A percentile compares a stretch with the other conserved stretches of the same genome.
Conservation (phyloP, 768 basidiomycete species). For the Mycena floridula region DNA sequence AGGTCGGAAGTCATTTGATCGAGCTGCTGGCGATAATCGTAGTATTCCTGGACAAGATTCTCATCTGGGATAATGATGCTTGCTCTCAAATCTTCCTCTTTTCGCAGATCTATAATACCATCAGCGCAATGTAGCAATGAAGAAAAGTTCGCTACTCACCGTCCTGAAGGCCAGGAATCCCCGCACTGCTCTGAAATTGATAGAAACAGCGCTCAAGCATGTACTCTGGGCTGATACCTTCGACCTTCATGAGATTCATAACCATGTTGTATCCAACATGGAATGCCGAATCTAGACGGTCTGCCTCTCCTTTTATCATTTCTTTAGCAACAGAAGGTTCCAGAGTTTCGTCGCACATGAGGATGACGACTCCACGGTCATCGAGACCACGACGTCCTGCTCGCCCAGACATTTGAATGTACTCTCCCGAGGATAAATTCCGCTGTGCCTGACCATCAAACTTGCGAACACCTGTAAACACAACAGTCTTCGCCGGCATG, state of each 20-base stretch:
- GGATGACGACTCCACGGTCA: slow-evolving; percentile 97
- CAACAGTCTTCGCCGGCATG: slow-evolving; percentile 99
- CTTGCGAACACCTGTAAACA: slow-evolving; percentile 92
- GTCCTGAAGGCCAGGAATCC: slow-evolving; percentile 79
- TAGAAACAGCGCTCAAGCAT: slow-evolving; percentile 98
- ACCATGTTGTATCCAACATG: slow-evolving; percentile 99
- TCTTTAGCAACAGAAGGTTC: slow-evolving; percentile 87
- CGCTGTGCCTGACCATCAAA: slow-evolving; percentile 95
- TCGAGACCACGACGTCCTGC: slow-evolving; percentile 96
- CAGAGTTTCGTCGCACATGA: slow-evolving; percentile 99
- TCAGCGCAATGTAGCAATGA: not conserved
- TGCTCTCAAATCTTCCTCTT: slow-evolving; percentile 61
- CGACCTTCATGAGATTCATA: slow-evolving; percentile 95
- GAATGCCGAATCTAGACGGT: slow-evolving; percentile 95
- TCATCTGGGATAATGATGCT: slow-evolving; percentile 79
- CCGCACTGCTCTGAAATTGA: slow-evolving; percentile 94
- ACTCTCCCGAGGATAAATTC: slow-evolving; percentile 90
- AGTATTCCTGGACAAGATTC: slow-evolving; percentile 79
- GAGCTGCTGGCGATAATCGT: slow-evolving; percentile 88
- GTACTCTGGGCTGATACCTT: slow-evolving; percentile 95
- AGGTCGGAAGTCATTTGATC: slow-evolving; percentile 88
- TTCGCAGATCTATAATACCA: slow-evolving; percentile 53
- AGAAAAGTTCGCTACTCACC: slow-evolving; percentile 41
- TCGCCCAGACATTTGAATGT: slow-evolving; percentile 99
- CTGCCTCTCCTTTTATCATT: slow-evolving; percentile 98